Evolutionary conservation across 2,329 filamentous ascomycete species (phyloP).

Genomic region (Botrytis fabae): DNA sequence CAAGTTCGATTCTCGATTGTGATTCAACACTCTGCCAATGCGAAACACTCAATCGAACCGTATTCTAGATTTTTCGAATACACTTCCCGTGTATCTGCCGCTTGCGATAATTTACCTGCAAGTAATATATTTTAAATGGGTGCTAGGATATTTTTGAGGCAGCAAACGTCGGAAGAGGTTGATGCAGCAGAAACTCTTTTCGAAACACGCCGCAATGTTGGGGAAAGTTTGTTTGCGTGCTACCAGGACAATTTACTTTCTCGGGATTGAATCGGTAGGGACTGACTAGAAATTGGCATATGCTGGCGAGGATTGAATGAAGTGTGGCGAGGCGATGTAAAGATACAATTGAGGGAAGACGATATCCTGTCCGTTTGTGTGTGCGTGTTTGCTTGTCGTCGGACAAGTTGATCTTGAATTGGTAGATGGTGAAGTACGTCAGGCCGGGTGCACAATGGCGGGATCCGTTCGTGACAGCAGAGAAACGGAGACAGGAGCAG

Average conservation of each 20-base stretch:
- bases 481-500: background rate
- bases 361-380: background rate
- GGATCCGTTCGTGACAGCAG: background rate
- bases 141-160: conserved; percentile 1
- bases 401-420: background rate
- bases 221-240: conserved; percentile 8
- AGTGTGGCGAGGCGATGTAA: background rate
- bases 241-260: background rate
- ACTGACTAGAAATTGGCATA: conserved; percentile 7
- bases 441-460: background rate
- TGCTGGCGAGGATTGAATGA: background rate
- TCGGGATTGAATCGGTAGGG: background rate
- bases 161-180: background rate
- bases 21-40: conserved; percentile 4
- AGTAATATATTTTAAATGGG: background rate
- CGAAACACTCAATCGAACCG: background rate
- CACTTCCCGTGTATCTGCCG: background rate
- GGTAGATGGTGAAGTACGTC: background rate
- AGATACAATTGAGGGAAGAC: background rate
- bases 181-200: background rate
- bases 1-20: background rate
- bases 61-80: background rate
- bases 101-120: background rate
- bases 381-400: conserved; percentile 1
- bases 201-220: background rate